Evolutionary conservation across 495 filamentous ascomycete genomes (phyloP).

Genomic region (Penicillium dipodomyicola): DNA sequence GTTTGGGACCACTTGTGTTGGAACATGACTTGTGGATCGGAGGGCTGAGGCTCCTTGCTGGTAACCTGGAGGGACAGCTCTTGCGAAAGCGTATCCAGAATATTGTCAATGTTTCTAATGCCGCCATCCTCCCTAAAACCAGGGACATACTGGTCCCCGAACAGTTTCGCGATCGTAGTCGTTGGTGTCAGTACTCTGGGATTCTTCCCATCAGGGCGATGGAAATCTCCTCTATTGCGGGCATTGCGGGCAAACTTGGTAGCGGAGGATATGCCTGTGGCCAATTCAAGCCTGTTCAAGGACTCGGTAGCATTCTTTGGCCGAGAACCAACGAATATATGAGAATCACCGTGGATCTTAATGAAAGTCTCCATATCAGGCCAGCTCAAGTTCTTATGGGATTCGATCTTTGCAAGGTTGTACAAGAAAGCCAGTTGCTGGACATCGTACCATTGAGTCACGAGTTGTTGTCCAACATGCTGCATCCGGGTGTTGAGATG

Average conservation of each 20-base stretch:
- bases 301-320: slow-evolving; percentile 29
- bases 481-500: slow-evolving; percentile 28
- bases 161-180: slow-evolving; percentile 27
- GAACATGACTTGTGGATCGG: slow-evolving; percentile 21
- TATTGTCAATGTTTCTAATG: slow-evolving; percentile 22
- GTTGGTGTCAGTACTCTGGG: slow-evolving; percentile 22
- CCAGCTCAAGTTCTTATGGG: slow-evolving; percentile 26
- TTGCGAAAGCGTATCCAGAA: slow-evolving; percentile 29
- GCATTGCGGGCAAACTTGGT: slow-evolving; percentile 29
- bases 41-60: slow-evolving; percentile 15
- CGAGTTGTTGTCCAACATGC: slow-evolving; percentile 25
- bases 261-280: slow-evolving; percentile 28
- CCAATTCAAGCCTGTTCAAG: slow-evolving; percentile 30
- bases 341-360: slow-evolving; percentile 35
- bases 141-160: slow-evolving; percentile 21
- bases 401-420: slow-evolving; percentile 24
- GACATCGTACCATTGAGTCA: slow-evolving; percentile 33
- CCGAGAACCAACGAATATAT: slow-evolving; percentile 31
- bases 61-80: slow-evolving; percentile 14
- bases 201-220: slow-evolving; percentile 28
- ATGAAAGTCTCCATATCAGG: slow-evolving; percentile 37
- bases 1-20: slow-evolving; percentile 25
- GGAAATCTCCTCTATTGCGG: slow-evolving; percentile 18
- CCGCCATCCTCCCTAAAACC: slow-evolving; percentile 17
- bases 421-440: slow-evolving; percentile 31